Evolutionary conservation across 2,329 filamentous ascomycete genomes (phyloP).

Genomic region (Elsinoe australis): DNA sequence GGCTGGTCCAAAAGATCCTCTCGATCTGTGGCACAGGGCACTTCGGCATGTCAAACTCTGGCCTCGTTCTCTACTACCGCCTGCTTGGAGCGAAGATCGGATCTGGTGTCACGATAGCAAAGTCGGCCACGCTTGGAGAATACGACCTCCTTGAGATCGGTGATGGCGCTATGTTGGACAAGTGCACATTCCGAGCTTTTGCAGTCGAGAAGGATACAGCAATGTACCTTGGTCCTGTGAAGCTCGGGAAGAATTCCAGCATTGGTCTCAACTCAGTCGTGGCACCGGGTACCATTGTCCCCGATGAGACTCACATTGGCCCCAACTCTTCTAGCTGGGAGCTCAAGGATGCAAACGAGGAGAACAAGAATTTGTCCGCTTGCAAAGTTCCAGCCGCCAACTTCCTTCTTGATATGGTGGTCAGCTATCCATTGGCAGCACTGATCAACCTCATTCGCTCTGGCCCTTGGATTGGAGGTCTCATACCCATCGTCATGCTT

Average conservation of each 20-base stretch:
- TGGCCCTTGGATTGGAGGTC: constrained; percentile 36
- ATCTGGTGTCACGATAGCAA: constrained; percentile 42
- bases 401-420: constrained; percentile 38
- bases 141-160: constrained; percentile 51
- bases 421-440: constrained; percentile 39
- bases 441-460: constrained; percentile 38
- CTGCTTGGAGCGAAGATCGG: constrained; percentile 49
- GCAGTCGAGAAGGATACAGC: constrained; percentile 50
- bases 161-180: constrained; percentile 43
- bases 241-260: constrained; percentile 42
- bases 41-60: constrained; percentile 37
- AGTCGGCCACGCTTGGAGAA: constrained; percentile 43
- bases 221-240: constrained; percentile 50
- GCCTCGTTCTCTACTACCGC: constrained; percentile 42
- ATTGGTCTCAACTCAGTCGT: constrained; percentile 46
- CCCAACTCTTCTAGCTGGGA: constrained; percentile 54
- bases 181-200: constrained; percentile 47
- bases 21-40: constrained; percentile 43
- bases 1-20: constrained; percentile 49
- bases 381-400: constrained; percentile 38
- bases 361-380: constrained; percentile 40
- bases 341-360: constrained; percentile 40
- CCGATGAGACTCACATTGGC: constrained; percentile 46
- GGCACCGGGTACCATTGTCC: constrained; percentile 44
- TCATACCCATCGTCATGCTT: constrained; percentile 40